phyloP scores from a whole-genome alignment of 2,329 filamentous ascomycete genomes.

The Trichoderma koningii region DNA sequence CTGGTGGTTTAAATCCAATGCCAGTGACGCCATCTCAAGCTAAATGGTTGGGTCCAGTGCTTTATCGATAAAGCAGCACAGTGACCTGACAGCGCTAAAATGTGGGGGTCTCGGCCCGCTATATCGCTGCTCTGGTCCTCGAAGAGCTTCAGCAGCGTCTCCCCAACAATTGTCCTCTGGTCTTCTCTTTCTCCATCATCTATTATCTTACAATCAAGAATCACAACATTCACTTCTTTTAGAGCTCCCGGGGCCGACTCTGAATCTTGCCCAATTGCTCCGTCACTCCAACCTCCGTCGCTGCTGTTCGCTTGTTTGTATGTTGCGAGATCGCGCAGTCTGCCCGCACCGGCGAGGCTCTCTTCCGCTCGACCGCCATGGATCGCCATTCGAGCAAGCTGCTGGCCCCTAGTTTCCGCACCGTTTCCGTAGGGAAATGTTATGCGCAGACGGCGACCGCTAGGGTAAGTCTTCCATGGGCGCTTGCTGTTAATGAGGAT shows the following conservation, averaged over 20 bases:
- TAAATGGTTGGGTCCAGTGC: not conserved
- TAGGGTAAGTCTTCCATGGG: slow-evolving; percentile 37
- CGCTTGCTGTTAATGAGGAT: too few relatives aligned
- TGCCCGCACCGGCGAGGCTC: slow-evolving; percentile 25
- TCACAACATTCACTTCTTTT: not conserved
- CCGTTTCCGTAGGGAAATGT: slow-evolving; percentile 41
- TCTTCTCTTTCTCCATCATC: not conserved
- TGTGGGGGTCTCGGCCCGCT: slow-evolving; percentile 15
- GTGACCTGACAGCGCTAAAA: not conserved
- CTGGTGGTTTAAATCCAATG: not conserved
- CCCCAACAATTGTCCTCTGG: not conserved
- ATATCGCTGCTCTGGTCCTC: not conserved
- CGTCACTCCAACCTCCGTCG: too few relatives aligned
- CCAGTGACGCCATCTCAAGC: slow-evolving; percentile 6
- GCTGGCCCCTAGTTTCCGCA: slow-evolving; percentile 9
- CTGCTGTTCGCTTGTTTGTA: slow-evolving; percentile 2
- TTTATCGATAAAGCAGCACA: slow-evolving; percentile 18
- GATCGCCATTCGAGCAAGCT: slow-evolving; percentile 19
- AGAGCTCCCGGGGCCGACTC: not conserved
- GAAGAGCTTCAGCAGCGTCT: not conserved
- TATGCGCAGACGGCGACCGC: slow-evolving; percentile 43
- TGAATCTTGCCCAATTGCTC: not conserved
- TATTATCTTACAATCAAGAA: not conserved
- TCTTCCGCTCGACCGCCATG: slow-evolving; percentile 28
- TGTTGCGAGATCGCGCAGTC: slow-evolving; percentile 22